Conservation (phyloP, 495 filamentous ascomycete species). For the Chaetomium tenue region DNA sequence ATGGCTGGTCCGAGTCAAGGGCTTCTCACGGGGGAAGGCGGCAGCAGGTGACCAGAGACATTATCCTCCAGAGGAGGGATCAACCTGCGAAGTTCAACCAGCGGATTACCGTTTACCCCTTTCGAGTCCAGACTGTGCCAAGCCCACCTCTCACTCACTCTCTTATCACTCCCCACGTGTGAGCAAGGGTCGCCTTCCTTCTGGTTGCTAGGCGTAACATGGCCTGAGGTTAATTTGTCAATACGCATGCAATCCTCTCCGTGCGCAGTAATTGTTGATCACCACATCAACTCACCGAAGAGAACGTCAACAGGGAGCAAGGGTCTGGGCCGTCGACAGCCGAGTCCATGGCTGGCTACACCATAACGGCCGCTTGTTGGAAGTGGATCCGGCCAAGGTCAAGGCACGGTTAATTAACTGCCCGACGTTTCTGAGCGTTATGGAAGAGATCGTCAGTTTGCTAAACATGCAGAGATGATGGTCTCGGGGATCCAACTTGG, state of each 20-base stretch:
- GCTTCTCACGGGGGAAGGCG: too few relatives aligned
- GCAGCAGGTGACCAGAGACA: too few relatives aligned
- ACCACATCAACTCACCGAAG: not conserved
- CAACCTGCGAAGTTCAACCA: not conserved
- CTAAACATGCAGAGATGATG: too few relatives aligned
- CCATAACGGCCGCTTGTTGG: too few relatives aligned
- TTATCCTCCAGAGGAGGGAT: not conserved
- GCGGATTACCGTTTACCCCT: not conserved
- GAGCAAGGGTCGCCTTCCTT: not conserved
- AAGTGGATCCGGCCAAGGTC: too few relatives aligned
- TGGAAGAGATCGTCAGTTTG: too few relatives aligned
- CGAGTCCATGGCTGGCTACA: not conserved
- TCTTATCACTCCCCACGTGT: not conserved
- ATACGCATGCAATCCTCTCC: not conserved
- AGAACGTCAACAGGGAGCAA: not conserved
- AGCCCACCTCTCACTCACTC: too few relatives aligned
- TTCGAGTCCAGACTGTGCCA: not conserved
- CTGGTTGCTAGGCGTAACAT: not conserved
- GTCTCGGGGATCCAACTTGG: too few relatives aligned
- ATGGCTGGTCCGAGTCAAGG: not conserved
- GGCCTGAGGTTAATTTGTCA: not conserved
- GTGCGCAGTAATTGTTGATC: not conserved
- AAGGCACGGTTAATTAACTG: not conserved
- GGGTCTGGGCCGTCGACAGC: not conserved
- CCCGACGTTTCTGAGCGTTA: not conserved